Evolutionary conservation across 805 yeast genomes (phyloP).

Genomic region (Metschnikowia colocasiae): DNA sequence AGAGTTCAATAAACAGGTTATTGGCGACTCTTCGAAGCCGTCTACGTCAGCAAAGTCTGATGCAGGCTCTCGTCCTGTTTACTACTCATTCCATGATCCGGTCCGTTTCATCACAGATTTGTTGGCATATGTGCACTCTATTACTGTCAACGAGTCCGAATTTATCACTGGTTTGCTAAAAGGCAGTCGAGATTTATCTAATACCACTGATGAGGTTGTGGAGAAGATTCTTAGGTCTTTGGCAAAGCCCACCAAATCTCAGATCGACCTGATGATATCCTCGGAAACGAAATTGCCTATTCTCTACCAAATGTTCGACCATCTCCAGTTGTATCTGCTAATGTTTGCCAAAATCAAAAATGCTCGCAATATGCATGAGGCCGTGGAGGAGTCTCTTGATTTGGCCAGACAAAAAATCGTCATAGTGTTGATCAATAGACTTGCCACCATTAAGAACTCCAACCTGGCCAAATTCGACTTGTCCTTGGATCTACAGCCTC

Average conservation of each 20-base stretch:
- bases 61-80: conserved; percentile 43
- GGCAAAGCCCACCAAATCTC: conserved; percentile 56
- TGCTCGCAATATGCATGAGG: conserved; percentile 20
- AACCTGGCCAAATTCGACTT: conserved; percentile 39
- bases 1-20: conserved; percentile 62
- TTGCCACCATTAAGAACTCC: conserved; percentile 32
- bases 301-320: conserved; percentile 56
- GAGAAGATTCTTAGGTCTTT: conserved; percentile 51
- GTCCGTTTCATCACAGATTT: conserved; percentile 80
- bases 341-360: conserved; percentile 53
- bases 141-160: conserved; percentile 85
- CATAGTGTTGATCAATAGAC: conserved; percentile 25
- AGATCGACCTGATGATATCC: conserved; percentile 65
- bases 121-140: conserved; percentile 80
- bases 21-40: conserved; percentile 25
- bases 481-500: conserved; percentile 64
- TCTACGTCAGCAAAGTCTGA: conserved; percentile 10
- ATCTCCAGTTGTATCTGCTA: conserved; percentile 63
- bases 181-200: conserved; percentile 26
- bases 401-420: conserved; percentile 27
- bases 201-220: conserved; percentile 34
- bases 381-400: conserved; percentile 24
- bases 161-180: conserved; percentile 58
- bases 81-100: conserved; percentile 73
- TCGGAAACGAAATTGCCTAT: conserved; percentile 56